phyloP scores from a whole-genome alignment of 139 green algal species.

The Spirogloea muscicola region DNA sequence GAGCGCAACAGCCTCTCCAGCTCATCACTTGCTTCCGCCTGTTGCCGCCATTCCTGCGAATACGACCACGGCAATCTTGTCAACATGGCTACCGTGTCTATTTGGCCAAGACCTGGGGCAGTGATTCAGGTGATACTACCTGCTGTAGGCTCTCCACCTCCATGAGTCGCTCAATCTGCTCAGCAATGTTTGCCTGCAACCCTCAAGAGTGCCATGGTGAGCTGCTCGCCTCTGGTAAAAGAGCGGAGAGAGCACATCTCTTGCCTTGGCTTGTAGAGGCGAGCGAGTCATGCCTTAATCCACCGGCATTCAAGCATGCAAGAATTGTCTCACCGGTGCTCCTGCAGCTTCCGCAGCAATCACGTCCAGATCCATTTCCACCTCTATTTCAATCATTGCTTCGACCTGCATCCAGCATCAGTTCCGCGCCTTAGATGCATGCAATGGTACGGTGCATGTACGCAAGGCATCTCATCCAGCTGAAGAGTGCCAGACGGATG shows the following conservation, averaged over 20 bases:
- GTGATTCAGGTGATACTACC: slow-evolving; percentile 8
- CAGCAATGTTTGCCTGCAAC: slow-evolving; percentile 68
- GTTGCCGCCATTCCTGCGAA: slow-evolving; percentile 29
- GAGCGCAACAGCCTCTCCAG: slow-evolving; percentile 27
- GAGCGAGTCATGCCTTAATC: background rate
- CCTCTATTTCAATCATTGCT: slow-evolving; percentile 70
- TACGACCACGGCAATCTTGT: background rate
- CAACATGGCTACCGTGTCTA: background rate
- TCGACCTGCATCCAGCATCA: slow-evolving; percentile 32
- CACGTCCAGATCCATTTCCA: slow-evolving; percentile 77
- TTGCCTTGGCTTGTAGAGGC: background rate
- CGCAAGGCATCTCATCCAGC: background rate
- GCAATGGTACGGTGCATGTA: no score
- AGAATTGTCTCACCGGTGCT: slow-evolving; percentile 34
- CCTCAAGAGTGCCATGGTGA: slow-evolving; percentile 41
- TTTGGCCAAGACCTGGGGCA: background rate
- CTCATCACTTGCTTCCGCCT: slow-evolving; percentile 41
- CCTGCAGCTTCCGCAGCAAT: slow-evolving; percentile 31
- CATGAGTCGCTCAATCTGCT: slow-evolving; percentile 66
- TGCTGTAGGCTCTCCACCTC: slow-evolving; percentile 77
- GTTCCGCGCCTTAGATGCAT: no score
- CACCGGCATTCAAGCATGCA: background rate
- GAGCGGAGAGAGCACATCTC: background rate
- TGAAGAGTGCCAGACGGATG: no score
- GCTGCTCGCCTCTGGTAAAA: background rate